Percentiles rank a stretch among this genome's conserved stretches.
Conservation (phyloP, 768 basidiomycete genomes). For the Russula vinacea region DNA sequence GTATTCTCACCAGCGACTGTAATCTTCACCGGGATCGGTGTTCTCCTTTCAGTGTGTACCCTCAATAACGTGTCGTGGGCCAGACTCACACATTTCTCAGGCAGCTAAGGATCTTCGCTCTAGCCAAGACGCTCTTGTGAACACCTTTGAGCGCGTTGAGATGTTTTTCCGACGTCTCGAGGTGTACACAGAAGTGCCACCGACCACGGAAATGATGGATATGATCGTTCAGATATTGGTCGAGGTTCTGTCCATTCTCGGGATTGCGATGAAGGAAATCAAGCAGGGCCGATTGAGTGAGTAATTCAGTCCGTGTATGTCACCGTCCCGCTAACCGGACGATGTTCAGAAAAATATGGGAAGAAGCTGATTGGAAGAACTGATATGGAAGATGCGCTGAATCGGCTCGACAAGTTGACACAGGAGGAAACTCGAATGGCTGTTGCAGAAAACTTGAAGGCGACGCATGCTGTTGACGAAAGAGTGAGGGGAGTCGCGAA, state of each 20-base stretch:
- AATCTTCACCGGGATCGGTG: background rate
- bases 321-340: background rate
- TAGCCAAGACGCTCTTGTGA: background rate
- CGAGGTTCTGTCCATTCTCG: background rate
- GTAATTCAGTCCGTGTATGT: background rate
- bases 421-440: conserved; percentile 8
- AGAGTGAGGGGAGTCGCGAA: background rate
- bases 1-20: background rate
- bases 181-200: background rate
- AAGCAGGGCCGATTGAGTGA: background rate
- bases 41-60: background rate
- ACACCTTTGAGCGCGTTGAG: background rate
- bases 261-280: background rate
- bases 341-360: background rate
- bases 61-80: background rate
- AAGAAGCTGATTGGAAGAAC: conserved; percentile 1
- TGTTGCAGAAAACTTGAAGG: background rate
- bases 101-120: background rate
- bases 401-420: background rate
- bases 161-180: background rate
- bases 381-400: background rate
- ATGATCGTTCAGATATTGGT: background rate
- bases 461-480: background rate
- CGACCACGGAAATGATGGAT: background rate
- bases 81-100: background rate